Percentiles rank a stretch among this genome's conserved stretches.
Evolutionary conservation across 495 filamentous ascomycete species (phyloP).

Genomic region (Pseudomonodictys pantanalensis): DNA sequence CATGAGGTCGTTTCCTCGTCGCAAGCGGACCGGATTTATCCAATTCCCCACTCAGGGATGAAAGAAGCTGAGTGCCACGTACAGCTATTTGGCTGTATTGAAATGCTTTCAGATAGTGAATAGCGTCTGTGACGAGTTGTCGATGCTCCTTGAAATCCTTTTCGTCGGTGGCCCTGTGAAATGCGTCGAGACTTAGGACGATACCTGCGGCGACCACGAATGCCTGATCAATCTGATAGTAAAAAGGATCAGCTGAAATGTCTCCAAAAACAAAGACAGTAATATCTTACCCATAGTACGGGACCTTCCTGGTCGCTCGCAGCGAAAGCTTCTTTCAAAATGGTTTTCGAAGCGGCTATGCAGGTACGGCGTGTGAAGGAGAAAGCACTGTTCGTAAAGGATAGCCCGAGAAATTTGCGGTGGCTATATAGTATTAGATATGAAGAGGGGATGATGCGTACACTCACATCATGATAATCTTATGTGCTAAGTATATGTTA

Average conservation of each 20-base stretch:
- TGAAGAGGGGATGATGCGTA: background rate
- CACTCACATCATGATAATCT: conserved; percentile 14
- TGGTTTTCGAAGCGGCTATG: conserved; percentile 17
- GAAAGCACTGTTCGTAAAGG: conserved; percentile 15
- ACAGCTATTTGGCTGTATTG: background rate
- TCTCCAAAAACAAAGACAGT: no score
- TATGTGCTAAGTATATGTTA: conserved; percentile 1
- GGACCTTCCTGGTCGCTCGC: conserved; percentile 1
- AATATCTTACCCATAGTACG: conserved; percentile 15
- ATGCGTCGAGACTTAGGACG: conserved; percentile 11
- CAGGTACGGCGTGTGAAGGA: conserved; percentile 17
- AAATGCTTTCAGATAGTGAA: background rate
- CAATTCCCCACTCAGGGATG: background rate
- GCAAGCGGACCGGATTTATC: background rate
- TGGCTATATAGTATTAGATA: background rate
- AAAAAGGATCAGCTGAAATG: no score
- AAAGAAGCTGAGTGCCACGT: conserved; percentile 3
- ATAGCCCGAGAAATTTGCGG: background rate
- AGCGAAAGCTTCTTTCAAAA: background rate
- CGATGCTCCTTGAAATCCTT: conserved; percentile 1
- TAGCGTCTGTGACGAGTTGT: background rate
- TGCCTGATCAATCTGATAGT: conserved; percentile 16
- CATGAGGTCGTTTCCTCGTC: background rate
- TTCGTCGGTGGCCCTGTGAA: background rate
- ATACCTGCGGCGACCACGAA: conserved; percentile 13